Percentiles rank a stretch among this genome's conserved stretches.
These are phyloP conservation scores for Volvariella surrecta DNA, from an alignment of 1,284 basidiomycete species.

Conservation along the genomic window DNA sequence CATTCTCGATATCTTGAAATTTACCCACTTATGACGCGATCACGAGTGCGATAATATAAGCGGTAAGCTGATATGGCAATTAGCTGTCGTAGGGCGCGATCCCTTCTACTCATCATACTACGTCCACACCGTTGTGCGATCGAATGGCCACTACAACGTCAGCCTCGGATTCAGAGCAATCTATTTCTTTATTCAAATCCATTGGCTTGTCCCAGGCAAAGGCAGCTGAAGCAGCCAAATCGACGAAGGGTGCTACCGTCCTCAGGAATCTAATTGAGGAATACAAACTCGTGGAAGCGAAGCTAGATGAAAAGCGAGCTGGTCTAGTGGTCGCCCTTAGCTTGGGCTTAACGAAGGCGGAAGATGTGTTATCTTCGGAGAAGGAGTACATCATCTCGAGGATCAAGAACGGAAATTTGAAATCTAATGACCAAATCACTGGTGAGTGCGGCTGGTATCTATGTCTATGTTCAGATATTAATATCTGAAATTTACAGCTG, in stretches of 20 bases:
- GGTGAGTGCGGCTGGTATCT: slow-evolving; percentile 41
- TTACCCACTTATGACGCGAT: no score
- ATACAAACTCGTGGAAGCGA: slow-evolving; percentile 37
- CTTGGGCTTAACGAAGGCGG: slow-evolving; percentile 50
- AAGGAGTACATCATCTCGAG: slow-evolving; percentile 61
- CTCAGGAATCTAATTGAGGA: slow-evolving; percentile 68
- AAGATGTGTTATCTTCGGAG: slow-evolving; percentile 38
- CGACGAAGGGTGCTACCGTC: slow-evolving; percentile 62
- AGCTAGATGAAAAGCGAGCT: slow-evolving; percentile 77
- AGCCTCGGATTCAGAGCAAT: slow-evolving; percentile 20
- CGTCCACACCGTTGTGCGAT: no score
- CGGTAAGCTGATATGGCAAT: no score
- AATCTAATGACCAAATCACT: slow-evolving; percentile 80
- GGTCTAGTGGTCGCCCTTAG: slow-evolving; percentile 67
- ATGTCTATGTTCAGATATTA: slow-evolving; percentile 1
- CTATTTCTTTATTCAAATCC: slow-evolving; percentile 67
- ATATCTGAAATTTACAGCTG: slow-evolving; percentile 39
- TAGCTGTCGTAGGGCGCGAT: no score
- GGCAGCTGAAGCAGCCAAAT: slow-evolving; percentile 79
- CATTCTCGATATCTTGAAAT: no score
- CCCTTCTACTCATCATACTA: no score
- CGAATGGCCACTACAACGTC: slow-evolving; percentile 17
- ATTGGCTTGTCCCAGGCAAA: slow-evolving; percentile 77
- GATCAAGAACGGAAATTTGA: slow-evolving; percentile 68
- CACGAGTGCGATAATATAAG: no score